phyloP scores from a whole-genome alignment of 2,329 filamentous ascomycete genomes.

The Lasiodiplodia sp. region DNA sequence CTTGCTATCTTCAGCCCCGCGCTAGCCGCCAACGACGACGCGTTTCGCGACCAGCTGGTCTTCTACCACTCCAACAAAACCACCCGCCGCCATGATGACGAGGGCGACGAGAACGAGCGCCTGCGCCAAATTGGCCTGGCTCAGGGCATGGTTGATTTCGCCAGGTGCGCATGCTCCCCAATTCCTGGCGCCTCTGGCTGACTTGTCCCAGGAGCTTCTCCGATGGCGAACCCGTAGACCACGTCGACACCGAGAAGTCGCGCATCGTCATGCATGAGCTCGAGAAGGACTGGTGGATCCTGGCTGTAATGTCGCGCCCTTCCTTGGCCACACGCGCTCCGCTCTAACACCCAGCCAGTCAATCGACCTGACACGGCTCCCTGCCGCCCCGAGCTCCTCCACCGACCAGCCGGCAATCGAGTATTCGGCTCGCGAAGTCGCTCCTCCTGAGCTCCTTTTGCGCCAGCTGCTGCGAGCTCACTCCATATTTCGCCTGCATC shows the following conservation, averaged over 20 bases:
- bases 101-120: slow-evolving; percentile 80
- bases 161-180: slow-evolving; percentile 58
- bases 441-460: slow-evolving; percentile 78
- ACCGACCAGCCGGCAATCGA: slow-evolving; percentile 62
- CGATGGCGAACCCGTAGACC: slow-evolving; percentile 76
- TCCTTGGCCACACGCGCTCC: background rate
- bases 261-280: slow-evolving; percentile 86
- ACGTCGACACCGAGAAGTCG: slow-evolving; percentile 89
- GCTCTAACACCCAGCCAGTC: slow-evolving; percentile 59
- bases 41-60: slow-evolving; percentile 82
- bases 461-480: slow-evolving; percentile 85
- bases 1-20: slow-evolving; percentile 95
- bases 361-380: slow-evolving; percentile 80
- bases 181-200: slow-evolving; percentile 33
- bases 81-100: slow-evolving; percentile 41
- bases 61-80: slow-evolving; percentile 78
- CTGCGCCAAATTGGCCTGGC: slow-evolving; percentile 93
- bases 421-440: slow-evolving; percentile 90
- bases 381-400: slow-evolving; percentile 49
- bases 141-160: slow-evolving; percentile 95
- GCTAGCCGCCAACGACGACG: slow-evolving; percentile 75
- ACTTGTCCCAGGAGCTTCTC: slow-evolving; percentile 73
- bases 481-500: slow-evolving; percentile 84
- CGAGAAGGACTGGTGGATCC: slow-evolving; percentile 92
- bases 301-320: slow-evolving; percentile 70